Percentiles rank a stretch among this genome's conserved stretches.
These are phyloP conservation scores for Dryas integrifolia DNA, from an alignment of 331 rosid species.

Conservation along the genomic window DNA sequence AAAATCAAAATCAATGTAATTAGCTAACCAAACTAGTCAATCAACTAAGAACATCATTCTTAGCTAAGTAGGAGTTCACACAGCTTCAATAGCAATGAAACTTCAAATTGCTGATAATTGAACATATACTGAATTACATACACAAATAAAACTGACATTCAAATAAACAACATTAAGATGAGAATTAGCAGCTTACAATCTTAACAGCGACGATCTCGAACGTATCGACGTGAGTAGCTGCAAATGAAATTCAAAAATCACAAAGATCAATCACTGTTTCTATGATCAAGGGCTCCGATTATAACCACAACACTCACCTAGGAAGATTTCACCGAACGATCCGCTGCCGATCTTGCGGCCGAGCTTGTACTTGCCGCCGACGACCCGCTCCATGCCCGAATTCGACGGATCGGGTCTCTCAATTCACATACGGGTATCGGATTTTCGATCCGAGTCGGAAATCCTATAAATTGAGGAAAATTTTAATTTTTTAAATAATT, in stretches of 20 bases:
- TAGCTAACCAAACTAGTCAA: background rate
- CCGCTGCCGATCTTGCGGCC: slow-evolving; percentile 99
- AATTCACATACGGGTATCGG: slow-evolving; percentile 25
- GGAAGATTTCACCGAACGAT: slow-evolving; percentile 92
- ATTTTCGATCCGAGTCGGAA: slow-evolving; percentile 22
- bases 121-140: background rate
- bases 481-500: background rate
- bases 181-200: slow-evolving; percentile 52
- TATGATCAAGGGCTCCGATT: slow-evolving; percentile 8
- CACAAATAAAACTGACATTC: background rate
- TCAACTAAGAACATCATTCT: background rate
- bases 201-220: slow-evolving; percentile 93
- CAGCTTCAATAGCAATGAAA: background rate
- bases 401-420: slow-evolving; percentile 32
- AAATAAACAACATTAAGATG: background rate
- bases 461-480: background rate
- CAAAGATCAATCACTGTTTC: slow-evolving; percentile 19
- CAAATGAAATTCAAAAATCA: slow-evolving; percentile 25
- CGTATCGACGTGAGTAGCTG: slow-evolving; percentile 87
- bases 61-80: background rate
- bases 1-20: background rate
- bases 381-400: slow-evolving; percentile 70
- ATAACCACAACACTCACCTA: slow-evolving; percentile 44
- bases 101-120: slow-evolving; percentile 3
- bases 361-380: slow-evolving; percentile 79